Percentiles rank a stretch among this genome's conserved stretches.
Evolutionary conservation across 257 asterid genomes (phyloP).

Genomic region (Schizonepeta tenuifolia): DNA sequence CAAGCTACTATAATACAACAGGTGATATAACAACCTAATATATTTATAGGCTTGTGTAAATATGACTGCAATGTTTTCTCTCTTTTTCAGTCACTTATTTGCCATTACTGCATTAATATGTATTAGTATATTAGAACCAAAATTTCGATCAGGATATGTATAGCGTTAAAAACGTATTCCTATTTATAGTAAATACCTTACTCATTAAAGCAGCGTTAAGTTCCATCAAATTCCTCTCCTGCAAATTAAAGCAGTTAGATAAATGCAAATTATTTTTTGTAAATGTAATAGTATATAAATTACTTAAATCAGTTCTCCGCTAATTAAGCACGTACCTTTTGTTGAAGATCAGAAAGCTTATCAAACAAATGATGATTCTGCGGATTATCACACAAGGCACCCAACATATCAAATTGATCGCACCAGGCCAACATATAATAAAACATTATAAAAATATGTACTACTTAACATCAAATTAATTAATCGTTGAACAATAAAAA

Average conservation of each 20-base stretch:
- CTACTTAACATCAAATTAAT: too few species aligned
- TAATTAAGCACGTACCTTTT: conserved; percentile 31
- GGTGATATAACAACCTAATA: too few species aligned
- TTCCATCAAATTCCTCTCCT: conserved; percentile 40
- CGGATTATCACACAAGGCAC: not conserved
- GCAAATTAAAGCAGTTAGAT: not conserved
- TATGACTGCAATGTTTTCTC: too few species aligned
- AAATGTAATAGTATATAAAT: not conserved
- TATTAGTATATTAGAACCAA: too few species aligned
- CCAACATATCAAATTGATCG: not conserved
- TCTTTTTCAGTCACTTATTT: too few species aligned
- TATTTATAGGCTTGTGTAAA: too few species aligned
- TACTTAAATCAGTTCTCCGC: not conserved
- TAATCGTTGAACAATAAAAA: too few species aligned
- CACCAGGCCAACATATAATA: too few species aligned
- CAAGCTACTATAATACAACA: too few species aligned
- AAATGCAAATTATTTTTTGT: not conserved
- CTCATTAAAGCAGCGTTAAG: conserved; percentile 34
- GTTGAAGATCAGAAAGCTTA: conserved; percentile 40
- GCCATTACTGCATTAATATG: too few species aligned
- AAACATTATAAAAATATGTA: too few species aligned
- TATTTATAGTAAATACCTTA: conserved; percentile 36
- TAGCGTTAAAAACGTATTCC: not conserved
- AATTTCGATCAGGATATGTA: not conserved
- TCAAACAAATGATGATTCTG: conserved; percentile 32